Evolutionary conservation across 208 protist genomes (phyloP), one percentile per base, ranked within the genome.

Genomic region (Leishmania tropica): DNA sequence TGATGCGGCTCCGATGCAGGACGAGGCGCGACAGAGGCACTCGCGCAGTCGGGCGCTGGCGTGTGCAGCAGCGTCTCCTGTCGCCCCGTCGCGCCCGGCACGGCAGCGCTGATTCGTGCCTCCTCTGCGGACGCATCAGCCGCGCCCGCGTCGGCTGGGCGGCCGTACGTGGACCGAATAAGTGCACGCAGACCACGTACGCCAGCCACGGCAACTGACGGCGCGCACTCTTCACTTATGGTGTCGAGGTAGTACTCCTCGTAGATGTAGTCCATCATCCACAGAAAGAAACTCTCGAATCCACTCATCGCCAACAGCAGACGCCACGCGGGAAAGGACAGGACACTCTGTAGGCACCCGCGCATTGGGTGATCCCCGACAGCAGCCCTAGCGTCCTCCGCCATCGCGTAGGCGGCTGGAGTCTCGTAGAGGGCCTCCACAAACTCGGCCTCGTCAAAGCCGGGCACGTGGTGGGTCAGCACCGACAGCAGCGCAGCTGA

Each of bases 181-280:
- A 97, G 84, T 2, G 94, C 94, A 13, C 91, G 90, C 81, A 97
- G 81, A 24, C 94, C 90, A 28, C 94, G 83, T n/a, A 89, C 85
- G 35, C 92, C 92, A 6, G 81, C 89, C 21, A 91, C 91, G 17
- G 88, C 94, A 56, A 95, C 83, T 2, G 76, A 64, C 0, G 80
- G 65, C 42, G 65, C 60, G 37, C 81, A 76, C 21, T 77, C 83
- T 53, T 76, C 83, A 6, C 64, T 77, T 51, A 77, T 60, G 10
- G 71, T 24, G 60, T 81, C 87, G 68, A 94, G 81, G 56, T 92
- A 84, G 81, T 95, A 96, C 80, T 96, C 92, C 79, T 96, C 95
- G 19, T 86, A 84, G 68, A 96, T 92, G 83, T 95, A 96, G 79
- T 96, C 93, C 85, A 94, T 88, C 89, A 97, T 95, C 87, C 91